Percentiles rank a stretch among this genome's conserved stretches.
Conservation (phyloP, 768 basidiomycete genomes). For the Neoboletus magnificus region DNA sequence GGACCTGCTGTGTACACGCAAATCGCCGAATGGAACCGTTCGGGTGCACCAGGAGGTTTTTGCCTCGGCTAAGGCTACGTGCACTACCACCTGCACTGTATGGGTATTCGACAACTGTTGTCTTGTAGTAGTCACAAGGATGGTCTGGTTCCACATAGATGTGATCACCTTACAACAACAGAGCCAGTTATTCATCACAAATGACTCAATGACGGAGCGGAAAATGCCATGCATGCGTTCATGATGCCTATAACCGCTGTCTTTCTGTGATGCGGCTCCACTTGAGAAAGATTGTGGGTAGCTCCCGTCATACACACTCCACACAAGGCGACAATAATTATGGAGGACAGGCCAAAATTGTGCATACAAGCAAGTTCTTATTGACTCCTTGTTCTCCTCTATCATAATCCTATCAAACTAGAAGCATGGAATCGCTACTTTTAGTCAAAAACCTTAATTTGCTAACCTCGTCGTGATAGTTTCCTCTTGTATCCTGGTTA, state of each 20-base stretch:
- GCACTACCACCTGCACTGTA: background rate
- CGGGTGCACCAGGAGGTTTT: background rate
- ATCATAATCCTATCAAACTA: slow-evolving; percentile 19
- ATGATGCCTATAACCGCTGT: background rate
- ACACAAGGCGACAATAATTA: background rate
- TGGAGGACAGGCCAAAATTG: slow-evolving; percentile 2
- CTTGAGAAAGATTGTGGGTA: background rate
- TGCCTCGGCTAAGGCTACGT: background rate
- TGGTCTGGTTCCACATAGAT: background rate
- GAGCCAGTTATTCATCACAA: background rate
- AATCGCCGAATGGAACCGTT: background rate
- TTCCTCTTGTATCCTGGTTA: slow-evolving; percentile 21
- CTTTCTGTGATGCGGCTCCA: background rate
- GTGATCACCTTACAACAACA: background rate
- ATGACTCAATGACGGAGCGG: background rate
- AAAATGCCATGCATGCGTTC: background rate
- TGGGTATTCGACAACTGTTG: background rate
- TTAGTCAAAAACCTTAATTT: slow-evolving; percentile 31
- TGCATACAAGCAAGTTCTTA: slow-evolving; percentile 19
- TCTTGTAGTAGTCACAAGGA: background rate
- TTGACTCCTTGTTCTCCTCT: slow-evolving; percentile 11
- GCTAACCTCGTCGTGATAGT: slow-evolving; percentile 16
- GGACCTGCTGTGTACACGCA: background rate
- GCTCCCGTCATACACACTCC: background rate
- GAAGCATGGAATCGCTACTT: slow-evolving; percentile 21